These are phyloP conservation scores for Amyloporia xantha DNA, from an alignment of 768 basidiomycete species.

Conservation along the genomic window DNA sequence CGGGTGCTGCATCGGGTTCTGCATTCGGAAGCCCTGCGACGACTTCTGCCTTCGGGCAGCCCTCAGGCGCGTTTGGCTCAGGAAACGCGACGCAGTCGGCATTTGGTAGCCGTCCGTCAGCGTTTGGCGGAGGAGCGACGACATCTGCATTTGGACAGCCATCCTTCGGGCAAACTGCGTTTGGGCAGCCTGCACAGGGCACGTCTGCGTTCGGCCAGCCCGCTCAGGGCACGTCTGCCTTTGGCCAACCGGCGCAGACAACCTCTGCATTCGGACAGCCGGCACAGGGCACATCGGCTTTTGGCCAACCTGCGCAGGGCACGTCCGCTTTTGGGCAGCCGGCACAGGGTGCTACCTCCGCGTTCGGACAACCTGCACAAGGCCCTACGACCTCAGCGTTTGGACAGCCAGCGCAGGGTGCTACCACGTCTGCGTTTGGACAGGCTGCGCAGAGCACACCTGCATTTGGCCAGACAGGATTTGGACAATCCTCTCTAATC, in stretches of 20 bases:
- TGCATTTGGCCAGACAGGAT: constrained; percentile 25
- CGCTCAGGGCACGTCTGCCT: constrained; percentile 21
- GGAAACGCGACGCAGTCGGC: no score
- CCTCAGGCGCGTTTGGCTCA: not conserved
- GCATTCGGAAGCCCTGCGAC: not conserved
- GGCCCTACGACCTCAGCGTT: constrained; percentile 29
- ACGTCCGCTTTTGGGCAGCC: constrained; percentile 11
- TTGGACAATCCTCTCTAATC: constrained; percentile 24
- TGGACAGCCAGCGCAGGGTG: constrained; percentile 23
- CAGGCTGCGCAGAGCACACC: constrained; percentile 20
- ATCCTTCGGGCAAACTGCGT: constrained; percentile 26
- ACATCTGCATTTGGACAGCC: constrained; percentile 14
- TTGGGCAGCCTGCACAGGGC: constrained; percentile 26
- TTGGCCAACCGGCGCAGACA: constrained; percentile 18
- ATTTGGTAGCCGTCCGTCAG: constrained; percentile 4
- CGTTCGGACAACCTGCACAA: constrained; percentile 31
- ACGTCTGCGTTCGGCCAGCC: constrained; percentile 29
- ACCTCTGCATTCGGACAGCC: constrained; percentile 20
- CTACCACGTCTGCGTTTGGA: constrained; percentile 11
- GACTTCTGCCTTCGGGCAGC: constrained; percentile 1
- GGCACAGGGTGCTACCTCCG: constrained; percentile 25
- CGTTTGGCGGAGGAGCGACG: constrained; percentile 12
- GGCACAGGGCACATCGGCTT: constrained; percentile 23
- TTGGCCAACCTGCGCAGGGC: constrained; percentile 9
- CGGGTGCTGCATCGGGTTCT: not conserved